Percentiles rank a stretch among this genome's conserved stretches.
These are phyloP conservation scores for Xylariales sp. DNA, from an alignment of 2,329 filamentous ascomycete genomes.

Conservation along the genomic window DNA sequence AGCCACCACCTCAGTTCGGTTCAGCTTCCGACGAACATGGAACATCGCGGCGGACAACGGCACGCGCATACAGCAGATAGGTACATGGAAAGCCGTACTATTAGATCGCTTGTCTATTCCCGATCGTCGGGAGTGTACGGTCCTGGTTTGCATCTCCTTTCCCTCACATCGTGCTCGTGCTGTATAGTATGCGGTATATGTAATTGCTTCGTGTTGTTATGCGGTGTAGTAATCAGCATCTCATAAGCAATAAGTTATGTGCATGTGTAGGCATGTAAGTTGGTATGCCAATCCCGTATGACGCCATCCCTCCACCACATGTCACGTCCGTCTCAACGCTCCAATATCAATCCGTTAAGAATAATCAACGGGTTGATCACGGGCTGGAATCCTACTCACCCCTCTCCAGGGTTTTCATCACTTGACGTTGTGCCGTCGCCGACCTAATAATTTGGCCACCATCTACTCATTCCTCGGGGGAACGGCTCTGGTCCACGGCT, in stretches of 20 bases:
- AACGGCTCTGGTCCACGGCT: conserved; percentile 2
- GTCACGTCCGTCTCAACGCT: conserved; percentile 2
- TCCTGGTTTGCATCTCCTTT: no score
- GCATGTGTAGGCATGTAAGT: no score
- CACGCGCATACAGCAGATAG: not conserved
- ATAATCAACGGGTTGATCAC: not conserved
- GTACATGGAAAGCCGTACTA: not conserved
- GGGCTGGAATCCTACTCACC: not conserved
- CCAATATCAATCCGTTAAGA: not conserved
- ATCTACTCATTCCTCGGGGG: not conserved
- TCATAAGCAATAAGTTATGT: conserved; percentile 1
- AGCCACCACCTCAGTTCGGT: not conserved
- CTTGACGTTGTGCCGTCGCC: not conserved
- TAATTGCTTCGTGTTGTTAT: not conserved
- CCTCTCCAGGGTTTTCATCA: conserved; percentile 3
- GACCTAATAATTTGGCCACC: not conserved
- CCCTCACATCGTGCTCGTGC: not conserved
- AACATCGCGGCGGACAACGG: not conserved
- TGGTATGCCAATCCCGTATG: conserved; percentile 10
- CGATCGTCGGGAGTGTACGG: not conserved
- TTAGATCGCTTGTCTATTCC: not conserved
- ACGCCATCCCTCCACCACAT: conserved; percentile 20
- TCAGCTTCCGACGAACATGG: conserved; percentile 10
- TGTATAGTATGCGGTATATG: no score
- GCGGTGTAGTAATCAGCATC: conserved; percentile 16